phyloP scores from a whole-genome alignment of 345 rosid genomes.

The Lumnitzera littorea region DNA sequence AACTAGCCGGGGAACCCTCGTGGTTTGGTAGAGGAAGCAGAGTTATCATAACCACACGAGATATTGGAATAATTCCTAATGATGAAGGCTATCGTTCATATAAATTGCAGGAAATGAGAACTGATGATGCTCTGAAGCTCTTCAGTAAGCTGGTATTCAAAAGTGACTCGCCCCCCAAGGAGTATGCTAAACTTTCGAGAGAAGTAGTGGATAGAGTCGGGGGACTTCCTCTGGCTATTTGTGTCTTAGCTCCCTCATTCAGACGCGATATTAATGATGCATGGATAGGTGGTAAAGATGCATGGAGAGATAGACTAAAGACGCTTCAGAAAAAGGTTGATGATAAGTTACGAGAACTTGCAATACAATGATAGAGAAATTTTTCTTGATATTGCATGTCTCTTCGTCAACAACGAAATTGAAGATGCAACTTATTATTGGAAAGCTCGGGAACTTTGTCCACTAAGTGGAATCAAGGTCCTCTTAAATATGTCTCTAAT shows the following conservation, averaged over 20 bases:
- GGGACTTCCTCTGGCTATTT: constrained; percentile 1
- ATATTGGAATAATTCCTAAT: constrained; percentile 9
- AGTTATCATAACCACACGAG: neutral
- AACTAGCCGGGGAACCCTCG: neutral
- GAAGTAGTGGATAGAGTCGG: too few species aligned
- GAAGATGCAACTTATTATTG: neutral
- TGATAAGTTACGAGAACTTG: constrained; percentile 19
- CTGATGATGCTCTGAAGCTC: too few species aligned
- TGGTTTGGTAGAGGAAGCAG: constrained; percentile 13
- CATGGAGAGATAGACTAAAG: neutral
- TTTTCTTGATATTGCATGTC: constrained; percentile 24
- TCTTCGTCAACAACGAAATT: constrained; percentile 9
- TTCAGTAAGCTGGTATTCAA: too few species aligned
- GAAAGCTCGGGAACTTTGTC: neutral
- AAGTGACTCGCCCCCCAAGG: too few species aligned
- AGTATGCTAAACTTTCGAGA: too few species aligned
- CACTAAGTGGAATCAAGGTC: neutral
- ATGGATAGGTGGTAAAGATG: neutral
- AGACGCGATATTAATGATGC: too few species aligned
- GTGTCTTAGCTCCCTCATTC: neutral
- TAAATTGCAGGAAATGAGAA: constrained; percentile 4
- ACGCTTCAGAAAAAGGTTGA: constrained; percentile 5
- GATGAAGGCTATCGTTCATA: constrained; percentile 4
- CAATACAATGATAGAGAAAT: constrained; percentile 7
- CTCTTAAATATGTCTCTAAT: neutral